phyloP scores from a whole-genome alignment of 2,329 filamentous ascomycete species.

The Pseudocercospora musae region DNA sequence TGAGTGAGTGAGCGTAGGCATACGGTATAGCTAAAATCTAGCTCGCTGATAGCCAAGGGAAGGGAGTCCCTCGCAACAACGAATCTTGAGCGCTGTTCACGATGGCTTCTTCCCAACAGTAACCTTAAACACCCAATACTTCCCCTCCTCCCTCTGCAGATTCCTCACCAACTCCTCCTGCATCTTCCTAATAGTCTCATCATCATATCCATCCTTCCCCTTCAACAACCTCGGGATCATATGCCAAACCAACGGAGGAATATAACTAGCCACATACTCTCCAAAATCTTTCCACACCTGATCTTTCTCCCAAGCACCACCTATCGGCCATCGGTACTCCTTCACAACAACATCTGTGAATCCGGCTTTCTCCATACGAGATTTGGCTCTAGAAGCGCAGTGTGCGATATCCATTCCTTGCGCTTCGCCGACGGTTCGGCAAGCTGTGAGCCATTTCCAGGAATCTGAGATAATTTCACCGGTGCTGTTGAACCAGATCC shows the following conservation, averaged over 20 bases:
- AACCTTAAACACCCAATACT: slow-evolving; percentile 16
- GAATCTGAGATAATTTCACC: slow-evolving; percentile 11
- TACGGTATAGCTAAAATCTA: not conserved
- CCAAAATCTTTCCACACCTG: slow-evolving; percentile 11
- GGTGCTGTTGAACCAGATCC: slow-evolving; percentile 7
- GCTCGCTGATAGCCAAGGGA: not conserved
- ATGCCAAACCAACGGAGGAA: slow-evolving; percentile 9
- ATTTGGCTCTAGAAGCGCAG: slow-evolving; percentile 10
- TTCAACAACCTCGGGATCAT: slow-evolving; percentile 11
- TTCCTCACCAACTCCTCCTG: slow-evolving; percentile 8
- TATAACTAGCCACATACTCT: slow-evolving; percentile 10
- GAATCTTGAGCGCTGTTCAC: not conserved
- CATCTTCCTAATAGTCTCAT: slow-evolving; percentile 8
- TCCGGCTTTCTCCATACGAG: slow-evolving; percentile 19
- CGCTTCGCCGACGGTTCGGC: not conserved
- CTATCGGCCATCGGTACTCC: slow-evolving; percentile 20
- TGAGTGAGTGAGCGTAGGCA: not conserved
- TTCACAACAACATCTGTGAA: slow-evolving; percentile 20
- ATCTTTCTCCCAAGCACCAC: slow-evolving; percentile 6
- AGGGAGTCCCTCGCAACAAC: too few relatives aligned
- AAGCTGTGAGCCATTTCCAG: slow-evolving; percentile 18
- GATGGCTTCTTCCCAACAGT: slow-evolving; percentile 10
- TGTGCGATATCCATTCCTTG: slow-evolving; percentile 13
- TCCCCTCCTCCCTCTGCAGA: slow-evolving; percentile 10
- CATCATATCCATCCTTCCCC: slow-evolving; percentile 3